Base-by-base conservation (phyloP, 2,329 filamentous ascomycete genomes). In the Blastomyces percursus region DNA sequence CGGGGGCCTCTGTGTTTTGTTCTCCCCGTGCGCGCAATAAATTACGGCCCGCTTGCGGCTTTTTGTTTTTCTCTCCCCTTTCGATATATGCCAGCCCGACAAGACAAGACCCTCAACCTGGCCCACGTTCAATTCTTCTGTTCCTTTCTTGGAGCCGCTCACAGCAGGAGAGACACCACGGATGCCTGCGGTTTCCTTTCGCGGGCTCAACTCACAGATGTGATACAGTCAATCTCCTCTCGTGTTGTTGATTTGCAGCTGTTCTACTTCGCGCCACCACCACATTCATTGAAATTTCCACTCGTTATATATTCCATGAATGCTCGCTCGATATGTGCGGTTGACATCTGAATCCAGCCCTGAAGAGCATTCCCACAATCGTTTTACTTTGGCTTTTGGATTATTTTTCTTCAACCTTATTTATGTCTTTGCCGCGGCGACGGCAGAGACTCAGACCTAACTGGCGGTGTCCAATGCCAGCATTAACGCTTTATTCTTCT, bases 371-470 rank as follows among this genome's bases (percentile, higher is more conserved):
- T 59, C 38, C 38, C 40, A 48, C 56, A 27, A 59, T 59, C 56
- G 11, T 40, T 59, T n/a, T 24, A 44, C 11, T 46, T 11, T 30
- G 56, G 38, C n/a, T 46, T 48, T 40, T 40, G n/a, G 2, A 59
- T 59, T 59, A 19, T 14, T 16, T 48, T 59, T 35, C 40, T 46
- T 24, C 24, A 59, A 46, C n/a, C 32, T 44, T 58, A 24, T 21
- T 40, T 56, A 56, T 56, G 38, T 44, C 44, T 50, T 21, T 59
- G 46, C 35, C 40, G 38, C 56, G 30, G 19, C 46, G 30, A 27
- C 61, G 48, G 58, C 44, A 46, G 70, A 69, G 51, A 68, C 69
- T 71, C 72, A 75, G 63, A 56, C 62, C 59, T 38, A 65, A 61
- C 44, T 55, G 63, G 56, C 55, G 63, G 64, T 55, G 64, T 50